Base-by-base conservation (phyloP, 2,329 filamentous ascomycete genomes). In the Sporothrix globosa region DNA sequence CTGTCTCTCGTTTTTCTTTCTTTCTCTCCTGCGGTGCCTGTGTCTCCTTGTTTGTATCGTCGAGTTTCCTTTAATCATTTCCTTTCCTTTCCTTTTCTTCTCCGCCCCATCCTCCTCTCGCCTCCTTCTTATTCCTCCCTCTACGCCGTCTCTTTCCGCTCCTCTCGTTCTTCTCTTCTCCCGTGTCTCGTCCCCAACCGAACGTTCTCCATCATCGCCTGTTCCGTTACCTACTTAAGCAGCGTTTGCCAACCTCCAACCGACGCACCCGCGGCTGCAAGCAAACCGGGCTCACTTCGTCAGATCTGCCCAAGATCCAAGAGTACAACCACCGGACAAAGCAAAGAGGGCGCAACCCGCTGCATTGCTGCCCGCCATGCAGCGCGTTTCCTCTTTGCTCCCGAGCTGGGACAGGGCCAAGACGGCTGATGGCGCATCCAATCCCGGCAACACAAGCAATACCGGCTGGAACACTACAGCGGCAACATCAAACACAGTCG, bases 341-440 rank as follows among this genome's bases (percentile, higher is more conserved):
- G 67, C 60, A 46, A 52, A 58, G 67, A 67, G 70, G 60, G 21
- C 53, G 67, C 53, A 24, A 17, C 54, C 44, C 63, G 46, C 54
- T 61, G 52, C 68, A 21, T 65, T 68, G 44, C 21, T 17, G 58
- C 34, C 56, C 68, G 50, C 75, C 75, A 83, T 84, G 82, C 81
- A 83, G 79, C 82, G 82, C 73, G 80, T 84, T 74, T 82, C 82
- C 72, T 78, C 81, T 67, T 77, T 84, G 73, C 81, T 83, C 77
- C 81, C 82, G 30, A 76, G 77, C 72, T 79, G 79, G 78, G 79
- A 81, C 70, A 74, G 76, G 69, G 69, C 69, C 50, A 74, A 76
- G 68, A 44, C 74, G 14, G 69, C 66, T 53, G 73, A 72, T 54
- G 69, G 27, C 72, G n/a, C 63, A 30, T 56, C 54, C 53, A 66